These are phyloP conservation scores for Cyanidiococcus yangmingshanensis DNA, from an alignment of 23 red algal species.

Conservation along the genomic window DNA sequence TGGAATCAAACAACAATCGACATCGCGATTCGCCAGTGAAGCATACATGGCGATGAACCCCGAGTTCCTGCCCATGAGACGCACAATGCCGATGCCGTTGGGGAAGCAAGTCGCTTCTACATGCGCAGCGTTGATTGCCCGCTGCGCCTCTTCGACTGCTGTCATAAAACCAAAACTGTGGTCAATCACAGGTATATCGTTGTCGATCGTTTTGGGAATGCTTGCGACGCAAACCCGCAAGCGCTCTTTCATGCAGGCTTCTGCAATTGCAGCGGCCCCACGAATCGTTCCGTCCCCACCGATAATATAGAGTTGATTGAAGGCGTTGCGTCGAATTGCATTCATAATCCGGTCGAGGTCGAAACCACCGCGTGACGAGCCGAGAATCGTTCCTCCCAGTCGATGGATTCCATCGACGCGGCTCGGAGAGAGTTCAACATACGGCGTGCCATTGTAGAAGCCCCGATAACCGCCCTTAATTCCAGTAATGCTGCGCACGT, in stretches of 20 bases:
- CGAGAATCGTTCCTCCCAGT: constrained; percentile 79
- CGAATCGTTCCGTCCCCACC: constrained; percentile 89
- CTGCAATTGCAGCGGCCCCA: constrained; percentile 57
- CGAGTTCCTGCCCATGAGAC: constrained; percentile 86
- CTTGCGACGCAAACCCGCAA: constrained; percentile 51
- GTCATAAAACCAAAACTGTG: constrained; percentile 94
- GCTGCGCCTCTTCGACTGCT: constrained; percentile 86
- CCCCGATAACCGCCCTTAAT: constrained; percentile 82
- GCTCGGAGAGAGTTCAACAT: constrained; percentile 40
- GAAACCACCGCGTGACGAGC: constrained; percentile 73
- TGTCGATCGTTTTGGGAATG: constrained; percentile 94
- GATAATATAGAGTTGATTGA: constrained; percentile 90
- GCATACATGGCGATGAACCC: constrained; percentile 94
- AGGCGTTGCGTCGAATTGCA: constrained; percentile 45
- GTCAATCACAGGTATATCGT: constrained; percentile 93
- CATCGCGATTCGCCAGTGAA: constrained; percentile 69
- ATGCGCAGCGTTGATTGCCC: constrained; percentile 76
- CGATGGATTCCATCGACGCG: constrained; percentile 68
- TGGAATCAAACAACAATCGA: constrained; percentile 92
- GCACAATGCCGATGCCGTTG: constrained; percentile 91
- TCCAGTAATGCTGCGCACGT: constrained; percentile 46
- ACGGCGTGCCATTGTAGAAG: constrained; percentile 65
- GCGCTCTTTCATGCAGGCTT: constrained; percentile 40
- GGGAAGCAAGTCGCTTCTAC: constrained; percentile 77
- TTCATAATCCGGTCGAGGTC: constrained; percentile 67